Conservation (phyloP, 1,284 basidiomycete genomes). For the Retiboletus flavoniger region DNA sequence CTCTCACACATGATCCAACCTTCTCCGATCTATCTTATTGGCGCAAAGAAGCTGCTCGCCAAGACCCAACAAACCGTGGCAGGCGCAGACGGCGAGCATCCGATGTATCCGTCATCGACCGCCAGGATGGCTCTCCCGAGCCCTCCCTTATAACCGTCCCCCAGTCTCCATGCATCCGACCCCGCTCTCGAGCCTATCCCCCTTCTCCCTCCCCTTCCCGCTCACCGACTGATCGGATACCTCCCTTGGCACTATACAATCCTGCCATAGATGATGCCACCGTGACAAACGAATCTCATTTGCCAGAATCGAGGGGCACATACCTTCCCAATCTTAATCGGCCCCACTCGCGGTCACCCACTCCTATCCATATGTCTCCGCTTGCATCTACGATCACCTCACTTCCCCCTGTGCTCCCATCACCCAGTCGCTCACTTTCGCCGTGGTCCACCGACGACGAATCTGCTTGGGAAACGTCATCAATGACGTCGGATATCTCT, state of each 20-base stretch:
- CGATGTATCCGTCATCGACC: conserved; percentile 37
- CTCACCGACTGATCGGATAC: conserved; percentile 39
- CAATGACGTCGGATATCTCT: conserved; percentile 57
- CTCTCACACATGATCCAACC: conserved; percentile 40
- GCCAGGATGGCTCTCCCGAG: conserved; percentile 19
- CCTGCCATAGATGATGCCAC: conserved; percentile 9
- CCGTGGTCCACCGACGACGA: conserved; percentile 77
- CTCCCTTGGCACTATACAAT: conserved; percentile 32
- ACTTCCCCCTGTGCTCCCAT: conserved; percentile 33
- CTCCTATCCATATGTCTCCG: conserved; percentile 35
- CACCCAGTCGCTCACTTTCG: conserved; percentile 43
- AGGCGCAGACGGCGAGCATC: conserved; percentile 52
- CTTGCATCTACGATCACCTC: conserved; percentile 9
- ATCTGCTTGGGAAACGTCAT: conserved; percentile 70
- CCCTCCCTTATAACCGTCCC: conserved; percentile 23
- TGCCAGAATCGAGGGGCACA: conserved; percentile 10
- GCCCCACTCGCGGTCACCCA: conserved; percentile 34
- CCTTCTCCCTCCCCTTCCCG: conserved; percentile 54
- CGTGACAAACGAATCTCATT: conserved; percentile 1
- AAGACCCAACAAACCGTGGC: conserved; percentile 50
- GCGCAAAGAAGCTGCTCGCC: conserved; percentile 46
- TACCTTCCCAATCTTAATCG: conserved; percentile 7
- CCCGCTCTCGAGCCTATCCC: conserved; percentile 44
- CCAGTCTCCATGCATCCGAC: conserved; percentile 38
- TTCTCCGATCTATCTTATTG: conserved; percentile 49